Evolutionary conservation across 1,284 basidiomycete species (phyloP).

Genomic region (Cryptococcus maquisensis): DNA sequence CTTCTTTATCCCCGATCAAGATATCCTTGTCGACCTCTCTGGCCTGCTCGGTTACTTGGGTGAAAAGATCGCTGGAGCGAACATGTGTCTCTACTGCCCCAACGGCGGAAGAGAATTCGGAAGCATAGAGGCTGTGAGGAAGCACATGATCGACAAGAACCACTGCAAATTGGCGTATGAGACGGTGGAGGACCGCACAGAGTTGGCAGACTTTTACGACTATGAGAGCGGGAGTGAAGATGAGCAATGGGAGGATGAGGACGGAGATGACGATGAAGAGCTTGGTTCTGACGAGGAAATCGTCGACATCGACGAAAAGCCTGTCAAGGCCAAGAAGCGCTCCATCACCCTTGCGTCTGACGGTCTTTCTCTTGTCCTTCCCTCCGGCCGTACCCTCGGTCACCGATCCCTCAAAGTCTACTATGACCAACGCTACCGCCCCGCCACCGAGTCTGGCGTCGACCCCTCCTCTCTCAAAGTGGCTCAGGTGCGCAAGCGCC

Average conservation of each 20-base stretch:
- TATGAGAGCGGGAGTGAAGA: conserved; percentile 75
- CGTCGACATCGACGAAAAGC: neutral
- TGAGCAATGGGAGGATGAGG: conserved; percentile 48
- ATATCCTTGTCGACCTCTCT: conserved; percentile 77
- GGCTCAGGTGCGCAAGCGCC: conserved; percentile 65
- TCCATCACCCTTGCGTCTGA: conserved; percentile 24
- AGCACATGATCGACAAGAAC: conserved; percentile 89
- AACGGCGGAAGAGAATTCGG: conserved; percentile 74
- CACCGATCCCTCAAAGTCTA: conserved; percentile 84
- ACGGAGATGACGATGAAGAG: conserved; percentile 39
- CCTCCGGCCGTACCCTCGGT: conserved; percentile 86
- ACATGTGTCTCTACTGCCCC: conserved; percentile 85
- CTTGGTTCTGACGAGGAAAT: neutral
- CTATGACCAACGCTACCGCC: conserved; percentile 74
- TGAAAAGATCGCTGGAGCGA: conserved; percentile 88
- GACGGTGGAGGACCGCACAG: conserved; percentile 70
- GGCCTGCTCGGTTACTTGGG: conserved; percentile 85
- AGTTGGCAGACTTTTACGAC: conserved; percentile 91
- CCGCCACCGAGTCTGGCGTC: conserved; percentile 29
- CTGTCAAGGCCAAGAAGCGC: conserved; percentile 10
- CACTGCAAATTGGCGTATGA: conserved; percentile 97
- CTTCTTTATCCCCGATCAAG: conserved; percentile 93
- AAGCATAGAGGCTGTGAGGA: conserved; percentile 75
- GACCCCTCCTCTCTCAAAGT: conserved; percentile 41
- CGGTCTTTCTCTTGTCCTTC: conserved; percentile 84